These are phyloP conservation scores for Coemansia brasiliensis DNA, from an alignment of 192 early-diverging fungal genomes.

Conservation along the genomic window DNA sequence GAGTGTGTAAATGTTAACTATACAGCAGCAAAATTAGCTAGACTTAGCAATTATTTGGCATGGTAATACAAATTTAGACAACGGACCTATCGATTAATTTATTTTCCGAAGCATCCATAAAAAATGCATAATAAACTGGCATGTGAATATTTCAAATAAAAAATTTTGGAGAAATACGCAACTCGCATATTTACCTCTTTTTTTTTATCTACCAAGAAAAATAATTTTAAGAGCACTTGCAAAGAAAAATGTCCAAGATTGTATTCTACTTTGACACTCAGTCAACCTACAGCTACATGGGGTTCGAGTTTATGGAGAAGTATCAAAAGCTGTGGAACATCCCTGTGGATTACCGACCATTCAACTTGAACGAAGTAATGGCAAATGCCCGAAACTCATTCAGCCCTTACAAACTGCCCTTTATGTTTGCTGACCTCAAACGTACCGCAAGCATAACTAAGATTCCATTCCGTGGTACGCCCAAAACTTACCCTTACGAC, in stretches of 20 bases:
- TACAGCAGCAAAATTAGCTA: too few species aligned
- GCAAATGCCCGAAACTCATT: constrained; percentile 32
- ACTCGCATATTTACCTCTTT: too few species aligned
- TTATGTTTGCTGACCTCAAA: constrained; percentile 28
- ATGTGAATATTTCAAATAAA: too few species aligned
- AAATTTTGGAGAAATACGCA: too few species aligned
- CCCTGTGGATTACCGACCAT: constrained; percentile 43
- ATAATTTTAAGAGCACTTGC: too few species aligned
- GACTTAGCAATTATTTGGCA: too few species aligned
- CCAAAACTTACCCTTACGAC: constrained; percentile 38
- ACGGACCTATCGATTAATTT: too few species aligned
- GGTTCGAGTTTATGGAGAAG: constrained; percentile 53
- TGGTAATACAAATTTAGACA: too few species aligned
- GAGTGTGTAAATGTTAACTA: too few species aligned
- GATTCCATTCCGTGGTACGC: constrained; percentile 42
- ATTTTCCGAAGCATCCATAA: too few species aligned
- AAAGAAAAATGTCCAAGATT: constrained; percentile 9
- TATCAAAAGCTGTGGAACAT: constrained; percentile 40
- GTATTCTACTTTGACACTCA: constrained; percentile 47
- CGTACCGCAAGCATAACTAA: constrained; percentile 34
- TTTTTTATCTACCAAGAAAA: too few species aligned
- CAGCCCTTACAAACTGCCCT: constrained; percentile 38
- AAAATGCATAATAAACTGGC: too few species aligned
- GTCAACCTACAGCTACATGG: constrained; percentile 48
- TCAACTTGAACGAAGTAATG: constrained; percentile 30